Conservation (phyloP, 192 early-diverging fungal species). For the Backusella liffmaniae region DNA sequence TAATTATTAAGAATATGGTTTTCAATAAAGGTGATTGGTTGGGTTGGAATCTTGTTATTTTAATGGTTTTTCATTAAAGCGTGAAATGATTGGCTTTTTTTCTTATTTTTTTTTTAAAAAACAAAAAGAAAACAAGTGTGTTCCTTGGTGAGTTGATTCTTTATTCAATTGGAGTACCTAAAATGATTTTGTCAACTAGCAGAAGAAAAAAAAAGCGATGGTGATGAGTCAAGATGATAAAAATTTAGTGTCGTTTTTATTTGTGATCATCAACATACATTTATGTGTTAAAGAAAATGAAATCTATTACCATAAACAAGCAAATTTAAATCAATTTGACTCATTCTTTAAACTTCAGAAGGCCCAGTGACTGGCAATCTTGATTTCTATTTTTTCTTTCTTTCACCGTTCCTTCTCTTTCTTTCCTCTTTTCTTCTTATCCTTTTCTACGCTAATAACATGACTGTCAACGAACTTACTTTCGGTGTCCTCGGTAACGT, state of each 20-base stretch:
- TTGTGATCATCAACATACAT: background rate
- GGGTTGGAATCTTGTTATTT: background rate
- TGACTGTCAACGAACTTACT: constrained; percentile 6
- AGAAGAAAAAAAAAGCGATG: background rate
- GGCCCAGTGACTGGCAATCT: background rate
- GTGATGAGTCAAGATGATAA: background rate
- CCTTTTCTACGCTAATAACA: background rate
- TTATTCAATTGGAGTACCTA: background rate
- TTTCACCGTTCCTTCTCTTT: background rate
- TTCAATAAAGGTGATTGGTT: background rate
- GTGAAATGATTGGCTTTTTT: background rate
- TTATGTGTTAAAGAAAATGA: background rate
- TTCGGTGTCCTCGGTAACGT: constrained; percentile 12
- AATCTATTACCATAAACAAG: background rate
- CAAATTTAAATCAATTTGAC: constrained; percentile 6
- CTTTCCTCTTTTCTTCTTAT: background rate
- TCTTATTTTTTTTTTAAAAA: background rate
- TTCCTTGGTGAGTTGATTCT: background rate
- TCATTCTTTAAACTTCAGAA: constrained; percentile 9
- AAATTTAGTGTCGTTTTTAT: background rate
- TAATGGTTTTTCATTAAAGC: background rate
- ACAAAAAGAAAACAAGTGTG: background rate
- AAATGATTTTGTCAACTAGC: background rate
- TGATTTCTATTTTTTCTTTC: background rate
- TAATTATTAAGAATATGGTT: background rate